These are phyloP conservation scores for Phytophthora syringae DNA, from an alignment of 352 stramenopile species.

Conservation along the genomic window DNA sequence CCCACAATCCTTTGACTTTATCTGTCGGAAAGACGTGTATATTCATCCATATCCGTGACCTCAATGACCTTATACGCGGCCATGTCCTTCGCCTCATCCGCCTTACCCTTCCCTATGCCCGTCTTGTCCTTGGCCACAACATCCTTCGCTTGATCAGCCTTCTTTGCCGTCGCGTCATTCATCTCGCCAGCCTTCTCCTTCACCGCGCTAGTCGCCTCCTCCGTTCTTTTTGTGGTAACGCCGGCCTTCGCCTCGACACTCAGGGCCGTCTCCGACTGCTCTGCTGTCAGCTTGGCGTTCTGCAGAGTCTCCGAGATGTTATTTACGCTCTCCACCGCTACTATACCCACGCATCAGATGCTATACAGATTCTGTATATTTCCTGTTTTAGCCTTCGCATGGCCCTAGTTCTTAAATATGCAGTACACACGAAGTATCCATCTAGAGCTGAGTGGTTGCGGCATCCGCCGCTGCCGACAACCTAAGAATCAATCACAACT, in stretches of 20 bases:
- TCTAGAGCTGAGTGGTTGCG: too few relatives aligned
- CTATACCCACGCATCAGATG: too few relatives aligned
- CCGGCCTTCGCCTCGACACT: conserved; percentile 42
- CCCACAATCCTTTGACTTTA: too few relatives aligned
- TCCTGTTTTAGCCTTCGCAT: too few relatives aligned
- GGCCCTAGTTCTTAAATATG: too few relatives aligned
- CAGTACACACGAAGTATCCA: too few relatives aligned
- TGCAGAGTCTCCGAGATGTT: too few relatives aligned
- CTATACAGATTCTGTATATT: too few relatives aligned
- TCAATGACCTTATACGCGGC: conserved; percentile 27
- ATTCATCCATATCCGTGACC: conserved; percentile 20
- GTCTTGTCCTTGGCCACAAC: conserved; percentile 24
- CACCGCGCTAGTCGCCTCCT: too few relatives aligned
- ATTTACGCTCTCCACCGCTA: conserved; percentile 64
- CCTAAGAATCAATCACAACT: too few relatives aligned
- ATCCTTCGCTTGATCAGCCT: conserved; percentile 16
- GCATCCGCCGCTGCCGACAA: too few relatives aligned
- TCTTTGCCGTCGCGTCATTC: conserved; percentile 17
- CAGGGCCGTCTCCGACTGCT: conserved; percentile 51
- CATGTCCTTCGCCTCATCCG: conserved; percentile 9
- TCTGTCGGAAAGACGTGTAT: too few relatives aligned
- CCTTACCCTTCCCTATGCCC: conserved; percentile 30
- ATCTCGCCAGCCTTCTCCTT: conserved; percentile 19
- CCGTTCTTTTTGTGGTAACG: conserved; percentile 11
- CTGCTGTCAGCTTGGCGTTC: conserved; percentile 60